Percentiles rank a stretch among this genome's conserved stretches.
These are phyloP conservation scores for Nemania sp. DNA, from an alignment of 2,329 filamentous ascomycete genomes.

Conservation along the genomic window DNA sequence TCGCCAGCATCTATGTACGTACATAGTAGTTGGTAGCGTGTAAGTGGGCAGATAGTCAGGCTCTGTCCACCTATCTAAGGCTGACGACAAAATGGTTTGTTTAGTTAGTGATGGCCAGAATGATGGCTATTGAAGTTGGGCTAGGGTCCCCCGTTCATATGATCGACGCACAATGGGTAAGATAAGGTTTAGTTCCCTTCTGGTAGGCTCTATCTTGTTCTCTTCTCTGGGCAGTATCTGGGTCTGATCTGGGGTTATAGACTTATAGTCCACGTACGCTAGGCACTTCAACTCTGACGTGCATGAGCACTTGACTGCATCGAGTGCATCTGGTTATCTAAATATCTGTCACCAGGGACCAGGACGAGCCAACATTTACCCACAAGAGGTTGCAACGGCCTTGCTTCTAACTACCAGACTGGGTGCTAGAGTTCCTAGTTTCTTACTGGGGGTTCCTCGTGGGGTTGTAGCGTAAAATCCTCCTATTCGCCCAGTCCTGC, in stretches of 20 bases:
- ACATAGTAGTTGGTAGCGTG: background rate
- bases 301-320: constrained; percentile 35
- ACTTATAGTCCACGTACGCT: background rate
- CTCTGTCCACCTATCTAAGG: constrained; percentile 1
- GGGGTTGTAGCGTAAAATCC: constrained; percentile 25
- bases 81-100: background rate
- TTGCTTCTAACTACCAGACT: constrained; percentile 26
- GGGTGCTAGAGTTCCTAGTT: constrained; percentile 22
- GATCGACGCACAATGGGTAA: constrained; percentile 20
- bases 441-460: constrained; percentile 31
- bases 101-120: background rate
- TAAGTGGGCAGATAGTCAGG: background rate
- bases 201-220: constrained; percentile 12
- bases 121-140: constrained; percentile 22
- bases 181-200: constrained; percentile 22
- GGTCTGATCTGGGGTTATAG: no score
- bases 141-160: constrained; percentile 31
- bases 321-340: constrained; percentile 27
- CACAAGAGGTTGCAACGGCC: constrained; percentile 26
- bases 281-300: constrained; percentile 26
- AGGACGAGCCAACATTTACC: constrained; percentile 10
- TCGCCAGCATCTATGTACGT: constrained; percentile 4
- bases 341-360: constrained; percentile 31
- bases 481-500: constrained; percentile 40
- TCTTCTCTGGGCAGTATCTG: no score